phyloP scores from a whole-genome alignment of 441 rosid species.

The Croton setiger region DNA sequence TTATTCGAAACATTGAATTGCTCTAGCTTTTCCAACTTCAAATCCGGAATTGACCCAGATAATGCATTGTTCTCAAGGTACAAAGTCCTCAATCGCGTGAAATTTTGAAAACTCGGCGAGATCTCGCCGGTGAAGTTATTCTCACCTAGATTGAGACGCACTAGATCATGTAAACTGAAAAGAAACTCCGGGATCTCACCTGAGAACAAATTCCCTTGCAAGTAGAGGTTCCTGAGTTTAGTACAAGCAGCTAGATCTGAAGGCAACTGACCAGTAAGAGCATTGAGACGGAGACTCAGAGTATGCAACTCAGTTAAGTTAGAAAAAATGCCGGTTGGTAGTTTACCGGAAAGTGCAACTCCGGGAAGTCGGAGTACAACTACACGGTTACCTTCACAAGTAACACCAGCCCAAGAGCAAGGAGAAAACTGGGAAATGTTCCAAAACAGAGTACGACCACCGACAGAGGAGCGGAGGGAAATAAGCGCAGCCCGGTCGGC shows the following conservation, averaged over 20 bases:
- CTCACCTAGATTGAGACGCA: slow-evolving; percentile 56
- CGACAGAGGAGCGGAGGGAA: slow-evolving; percentile 63
- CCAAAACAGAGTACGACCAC: slow-evolving; percentile 86
- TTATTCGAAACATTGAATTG: slow-evolving; percentile 87
- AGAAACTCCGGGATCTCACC: slow-evolving; percentile 73
- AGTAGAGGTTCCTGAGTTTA: slow-evolving; percentile 58
- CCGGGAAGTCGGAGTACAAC: slow-evolving; percentile 76
- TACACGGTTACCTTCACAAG: slow-evolving; percentile 55
- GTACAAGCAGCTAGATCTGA: slow-evolving; percentile 67
- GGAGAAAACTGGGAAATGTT: slow-evolving; percentile 43
- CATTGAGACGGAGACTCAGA: slow-evolving; percentile 77
- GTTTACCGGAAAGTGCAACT: slow-evolving; percentile 55
- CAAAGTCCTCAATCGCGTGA: slow-evolving; percentile 66
- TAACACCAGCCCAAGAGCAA: slow-evolving; percentile 85
- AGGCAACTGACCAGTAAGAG: slow-evolving; percentile 60
- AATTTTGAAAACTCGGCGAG: slow-evolving; percentile 50
- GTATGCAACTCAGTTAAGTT: slow-evolving; percentile 69
- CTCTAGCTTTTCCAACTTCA: slow-evolving; percentile 42
- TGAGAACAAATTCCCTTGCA: slow-evolving; percentile 76
- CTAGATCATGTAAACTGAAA: slow-evolving; percentile 52
- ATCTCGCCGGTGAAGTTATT: slow-evolving; percentile 71
- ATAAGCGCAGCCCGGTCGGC: slow-evolving; percentile 76
- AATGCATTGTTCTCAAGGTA: slow-evolving; percentile 62
- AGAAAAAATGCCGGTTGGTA: slow-evolving; percentile 70
- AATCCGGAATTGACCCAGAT: slow-evolving; percentile 55